Evolutionary conservation across 352 stramenopile genomes (phyloP).

Genomic region (Pythium rhizo-oryzae): DNA sequence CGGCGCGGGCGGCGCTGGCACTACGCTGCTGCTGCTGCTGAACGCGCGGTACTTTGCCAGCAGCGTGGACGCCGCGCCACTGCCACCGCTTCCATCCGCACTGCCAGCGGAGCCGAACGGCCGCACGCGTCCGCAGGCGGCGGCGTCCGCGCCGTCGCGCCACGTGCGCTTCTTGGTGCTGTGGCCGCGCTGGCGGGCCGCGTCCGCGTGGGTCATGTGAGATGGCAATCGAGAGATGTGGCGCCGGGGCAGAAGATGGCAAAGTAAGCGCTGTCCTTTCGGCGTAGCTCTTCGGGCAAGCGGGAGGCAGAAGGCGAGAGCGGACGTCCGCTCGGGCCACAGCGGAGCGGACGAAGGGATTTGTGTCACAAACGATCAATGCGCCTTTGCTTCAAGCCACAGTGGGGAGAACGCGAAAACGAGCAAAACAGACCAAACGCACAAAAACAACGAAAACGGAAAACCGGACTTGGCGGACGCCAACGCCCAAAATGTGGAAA

Average conservation of each 20-base stretch:
- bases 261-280: constrained; percentile 14
- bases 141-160: constrained; percentile 27
- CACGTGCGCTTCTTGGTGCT: constrained; percentile 60
- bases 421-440: neutral
- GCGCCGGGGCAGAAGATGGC: neutral
- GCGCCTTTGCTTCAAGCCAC: constrained; percentile 17
- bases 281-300: constrained; percentile 21
- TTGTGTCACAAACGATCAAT: constrained; percentile 6
- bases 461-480: too few species aligned
- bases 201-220: constrained; percentile 35
- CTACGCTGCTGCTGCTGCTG: constrained; percentile 10
- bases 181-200: constrained; percentile 27
- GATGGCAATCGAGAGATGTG: neutral
- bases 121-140: constrained; percentile 21
- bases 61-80: constrained; percentile 42
- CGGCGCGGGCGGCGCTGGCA: neutral
- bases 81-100: constrained; percentile 10
- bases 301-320: neutral
- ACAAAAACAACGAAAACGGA: neutral
- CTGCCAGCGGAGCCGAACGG: constrained; percentile 13
- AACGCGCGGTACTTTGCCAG: constrained; percentile 30
- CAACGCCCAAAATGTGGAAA: constrained; percentile 8
- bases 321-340: constrained; percentile 24
- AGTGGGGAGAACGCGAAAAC: constrained; percentile 16
- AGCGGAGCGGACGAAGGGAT: constrained; percentile 17